A percentile compares a stretch with the other conserved stretches of the same genome.
Conservation (phyloP, 805 yeast species). For the Candida chilensis region DNA sequence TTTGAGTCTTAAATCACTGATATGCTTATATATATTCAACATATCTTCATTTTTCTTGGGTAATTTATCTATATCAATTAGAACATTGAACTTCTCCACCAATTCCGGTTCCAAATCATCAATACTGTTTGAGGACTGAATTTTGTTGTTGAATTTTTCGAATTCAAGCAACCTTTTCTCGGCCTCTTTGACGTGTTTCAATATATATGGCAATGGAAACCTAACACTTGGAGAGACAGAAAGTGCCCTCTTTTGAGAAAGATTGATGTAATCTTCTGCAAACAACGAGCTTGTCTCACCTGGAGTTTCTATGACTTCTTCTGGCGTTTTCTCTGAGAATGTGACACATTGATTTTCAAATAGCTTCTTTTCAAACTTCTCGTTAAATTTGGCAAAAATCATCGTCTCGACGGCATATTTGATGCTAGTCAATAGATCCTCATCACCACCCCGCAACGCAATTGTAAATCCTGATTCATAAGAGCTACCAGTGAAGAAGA, state of each 20-base stretch:
- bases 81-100: background rate
- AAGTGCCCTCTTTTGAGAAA: conserved; percentile 42
- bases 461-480: conserved; percentile 73
- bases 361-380: conserved; percentile 53
- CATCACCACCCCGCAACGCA: conserved; percentile 73
- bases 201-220: conserved; percentile 60
- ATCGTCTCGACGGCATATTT: conserved; percentile 77
- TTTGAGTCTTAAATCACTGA: conserved; percentile 14
- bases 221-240: conserved; percentile 83
- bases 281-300: conserved; percentile 6
- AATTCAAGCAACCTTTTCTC: conserved; percentile 25
- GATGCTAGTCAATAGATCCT: conserved; percentile 49
- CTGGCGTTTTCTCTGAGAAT: background rate
- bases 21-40: conserved; percentile 21
- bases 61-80: conserved; percentile 10
- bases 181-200: conserved; percentile 43
- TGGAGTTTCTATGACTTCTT: conserved; percentile 2
- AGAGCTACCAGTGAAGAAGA: conserved; percentile 75
- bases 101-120: background rate
- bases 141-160: conserved; percentile 9
- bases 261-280: conserved; percentile 16
- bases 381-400: conserved; percentile 69
- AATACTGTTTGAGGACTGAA: conserved; percentile 6
- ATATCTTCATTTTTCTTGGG: conserved; percentile 28
- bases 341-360: conserved; percentile 6